These are phyloP conservation scores for Neoboletus subvelutipes DNA, from an alignment of 768 basidiomycete species.

Conservation along the genomic window DNA sequence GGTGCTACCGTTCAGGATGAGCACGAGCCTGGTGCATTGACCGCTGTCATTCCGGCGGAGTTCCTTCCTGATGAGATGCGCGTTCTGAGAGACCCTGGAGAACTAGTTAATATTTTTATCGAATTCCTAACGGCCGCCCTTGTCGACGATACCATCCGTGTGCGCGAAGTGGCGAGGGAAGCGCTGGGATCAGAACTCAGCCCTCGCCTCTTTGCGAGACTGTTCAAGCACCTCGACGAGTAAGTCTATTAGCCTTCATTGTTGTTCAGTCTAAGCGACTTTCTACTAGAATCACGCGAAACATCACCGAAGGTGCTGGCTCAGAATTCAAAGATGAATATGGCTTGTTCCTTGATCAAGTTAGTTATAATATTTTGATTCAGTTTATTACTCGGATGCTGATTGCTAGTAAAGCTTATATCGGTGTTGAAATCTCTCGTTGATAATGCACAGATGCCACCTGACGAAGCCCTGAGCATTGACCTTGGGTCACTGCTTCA, in stretches of 20 bases:
- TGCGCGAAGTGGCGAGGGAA: constrained; percentile 79
- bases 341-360: constrained; percentile 72
- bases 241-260: constrained; percentile 37
- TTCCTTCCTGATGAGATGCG: constrained; percentile 73
- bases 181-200: constrained; percentile 80
- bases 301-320: constrained; percentile 48
- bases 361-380: constrained; percentile 25
- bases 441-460: constrained; percentile 61
- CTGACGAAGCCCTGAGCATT: constrained; percentile 60
- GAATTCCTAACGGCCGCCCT: constrained; percentile 67
- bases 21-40: constrained; percentile 49
- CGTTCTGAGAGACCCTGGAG: constrained; percentile 55
- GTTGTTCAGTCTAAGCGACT: not conserved
- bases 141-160: constrained; percentile 56
- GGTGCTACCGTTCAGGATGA: constrained; percentile 60
- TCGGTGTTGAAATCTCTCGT: constrained; percentile 73
- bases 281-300: constrained; percentile 46
- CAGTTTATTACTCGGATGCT: constrained; percentile 3
- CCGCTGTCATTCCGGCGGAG: constrained; percentile 52
- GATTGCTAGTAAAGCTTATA: constrained; percentile 52
- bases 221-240: constrained; percentile 75
- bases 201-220: constrained; percentile 60
- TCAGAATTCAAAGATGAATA: constrained; percentile 40
- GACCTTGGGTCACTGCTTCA: constrained; percentile 63
- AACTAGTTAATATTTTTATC: constrained; percentile 65